Base-by-base conservation (phyloP, 106 monocot genomes). In the Dioscorea dumetorum region DNA sequence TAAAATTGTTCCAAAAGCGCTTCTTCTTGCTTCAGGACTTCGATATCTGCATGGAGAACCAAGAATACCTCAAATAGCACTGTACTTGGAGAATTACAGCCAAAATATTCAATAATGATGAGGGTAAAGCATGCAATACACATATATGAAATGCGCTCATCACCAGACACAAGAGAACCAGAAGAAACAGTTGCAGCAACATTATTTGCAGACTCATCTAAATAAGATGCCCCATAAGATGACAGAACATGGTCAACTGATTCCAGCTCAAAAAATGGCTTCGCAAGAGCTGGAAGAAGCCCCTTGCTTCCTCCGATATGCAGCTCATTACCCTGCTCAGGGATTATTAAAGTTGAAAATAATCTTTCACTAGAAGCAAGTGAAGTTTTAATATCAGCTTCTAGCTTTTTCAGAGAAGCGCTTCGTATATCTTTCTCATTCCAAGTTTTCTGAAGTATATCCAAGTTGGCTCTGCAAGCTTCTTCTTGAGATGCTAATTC, bases 401-500 rank as follows among this genome's bases (percentile, higher is more conserved):
- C 90, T 48, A 81, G 70, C 78, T 90, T 90, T 66, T 64, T 69
- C 62, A 99, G 75, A 71, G 79, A 87, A 77, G 83, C 75, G 48
- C 18, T 77, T 8, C 58, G 78, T 50, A 70, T 62, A 71, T 99
- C 93, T 75, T 81, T 99, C 70, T 90, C 76, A 69, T 82, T 81
- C 99, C 99, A 99, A 31, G 70, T 77, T 67, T 81, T 84, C 66
- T 93, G 86, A 24, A 99, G 90, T 66, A 80, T 82, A 20, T 93
- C 90, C 63, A 99, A 77, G 70, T 93, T 81, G 76, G 83, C 74
- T 73, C 90, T 87, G 66, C 93, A 99, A 64, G 84, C 74, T 67
- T 99, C 99, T 72, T 84, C 93, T 78, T 99, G 87, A 17, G 87
- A 85, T 70, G 93, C 93, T 70, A 93, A 60, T 62, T 99, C 99